These are phyloP conservation scores for Bretziella fagacearum DNA, from an alignment of 2,329 filamentous ascomycete genomes.

Conservation along the genomic window DNA sequence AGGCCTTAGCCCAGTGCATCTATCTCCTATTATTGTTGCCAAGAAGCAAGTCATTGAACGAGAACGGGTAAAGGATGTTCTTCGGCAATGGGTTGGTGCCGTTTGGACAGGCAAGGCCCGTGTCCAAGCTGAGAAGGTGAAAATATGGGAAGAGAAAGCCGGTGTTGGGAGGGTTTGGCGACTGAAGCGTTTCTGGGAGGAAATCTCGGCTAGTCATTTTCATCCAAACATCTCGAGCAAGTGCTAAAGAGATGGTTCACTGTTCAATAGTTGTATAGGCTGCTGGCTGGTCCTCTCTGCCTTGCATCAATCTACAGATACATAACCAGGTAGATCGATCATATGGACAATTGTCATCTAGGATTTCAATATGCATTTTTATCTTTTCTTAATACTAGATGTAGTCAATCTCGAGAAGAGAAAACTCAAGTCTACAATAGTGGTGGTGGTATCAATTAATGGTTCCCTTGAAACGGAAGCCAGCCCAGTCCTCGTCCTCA, in stretches of 20 bases:
- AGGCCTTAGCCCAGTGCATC: conserved; percentile 24
- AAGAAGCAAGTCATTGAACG: conserved; percentile 45
- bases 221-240: not conserved
- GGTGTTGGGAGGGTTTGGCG: conserved; percentile 39
- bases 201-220: conserved; percentile 22
- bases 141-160: conserved; percentile 31
- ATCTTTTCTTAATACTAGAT: not conserved
- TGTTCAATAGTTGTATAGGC: no score
- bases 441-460: conserved; percentile 10
- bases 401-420: no score
- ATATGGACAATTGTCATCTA: no score
- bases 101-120: conserved; percentile 37
- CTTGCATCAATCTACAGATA: no score
- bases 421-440: no score
- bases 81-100: conserved; percentile 47
- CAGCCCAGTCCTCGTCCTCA: conserved; percentile 43
- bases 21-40: conserved; percentile 46
- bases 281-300: no score
- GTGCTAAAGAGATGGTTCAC: no score
- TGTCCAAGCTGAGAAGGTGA: conserved; percentile 31
- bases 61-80: conserved; percentile 48
- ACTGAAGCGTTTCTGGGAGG: conserved; percentile 50
- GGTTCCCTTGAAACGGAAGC: conserved; percentile 24
- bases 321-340: no score
- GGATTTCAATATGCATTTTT: no score